Percentiles rank a stretch among this genome's conserved stretches.
Conservation (phyloP, 352 stramenopile species). For the Sclerospora graminicola region DNA sequence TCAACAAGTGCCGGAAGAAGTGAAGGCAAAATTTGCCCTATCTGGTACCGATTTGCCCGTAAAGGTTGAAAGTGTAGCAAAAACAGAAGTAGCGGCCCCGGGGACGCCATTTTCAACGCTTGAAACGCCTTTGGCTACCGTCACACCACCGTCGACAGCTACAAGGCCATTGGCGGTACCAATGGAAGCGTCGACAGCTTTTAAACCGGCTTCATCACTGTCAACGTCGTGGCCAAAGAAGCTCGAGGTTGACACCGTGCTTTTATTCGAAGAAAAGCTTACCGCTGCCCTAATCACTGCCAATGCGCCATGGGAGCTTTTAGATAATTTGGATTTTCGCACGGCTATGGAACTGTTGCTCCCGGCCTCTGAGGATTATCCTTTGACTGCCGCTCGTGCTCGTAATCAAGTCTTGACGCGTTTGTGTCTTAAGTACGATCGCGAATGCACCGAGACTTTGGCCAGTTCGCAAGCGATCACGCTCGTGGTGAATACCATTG, state of each 20-base stretch:
- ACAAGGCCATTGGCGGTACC: constrained; percentile 1
- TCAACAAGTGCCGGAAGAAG: constrained; percentile 6
- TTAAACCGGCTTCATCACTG: neutral
- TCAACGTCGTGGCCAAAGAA: neutral
- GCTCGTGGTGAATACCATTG: constrained; percentile 6
- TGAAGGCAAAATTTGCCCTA: constrained; percentile 11
- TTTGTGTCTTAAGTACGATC: constrained; percentile 16
- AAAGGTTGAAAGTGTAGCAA: neutral
- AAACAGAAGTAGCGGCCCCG: neutral
- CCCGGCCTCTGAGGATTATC: constrained; percentile 8
- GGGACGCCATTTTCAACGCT: neutral
- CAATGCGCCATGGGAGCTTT: constrained; percentile 13
- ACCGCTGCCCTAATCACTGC: constrained; percentile 20
- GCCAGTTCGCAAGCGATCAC: constrained; percentile 9
- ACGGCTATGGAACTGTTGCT: constrained; percentile 15
- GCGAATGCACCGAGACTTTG: constrained; percentile 11
- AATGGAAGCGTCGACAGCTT: neutral
- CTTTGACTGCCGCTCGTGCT: constrained; percentile 19
- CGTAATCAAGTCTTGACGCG: constrained; percentile 17
- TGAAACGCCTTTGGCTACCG: neutral
- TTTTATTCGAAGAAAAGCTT: constrained; percentile 20
- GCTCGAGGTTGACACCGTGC: constrained; percentile 2
- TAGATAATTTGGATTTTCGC: constrained; percentile 23
- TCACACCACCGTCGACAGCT: neutral
- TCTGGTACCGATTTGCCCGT: neutral